Evolutionary conservation across 805 yeast species (phyloP), one percentile per base, ranked within the genome.

Genomic region (Metschnikowia dekortorum): DNA sequence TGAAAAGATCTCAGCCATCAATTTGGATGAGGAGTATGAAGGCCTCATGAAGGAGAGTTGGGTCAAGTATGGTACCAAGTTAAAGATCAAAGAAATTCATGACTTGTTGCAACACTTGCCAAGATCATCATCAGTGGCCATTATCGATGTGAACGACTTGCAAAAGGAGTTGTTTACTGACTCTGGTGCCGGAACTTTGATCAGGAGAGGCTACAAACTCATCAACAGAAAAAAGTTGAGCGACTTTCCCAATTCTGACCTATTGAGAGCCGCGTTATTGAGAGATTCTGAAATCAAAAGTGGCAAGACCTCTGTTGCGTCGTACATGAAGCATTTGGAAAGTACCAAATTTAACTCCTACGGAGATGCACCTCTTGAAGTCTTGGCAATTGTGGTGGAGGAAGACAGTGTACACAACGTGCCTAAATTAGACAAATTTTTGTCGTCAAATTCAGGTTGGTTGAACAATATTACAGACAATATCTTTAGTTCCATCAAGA

Each of bases 31-130:
- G 74, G 98, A 94, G 73, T 94, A 87, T 65, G 97, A 91, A 37
- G 87, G 80, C 47, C 76, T 94, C 61, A 75, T 94, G 83, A 86
- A 90, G 68, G 90, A 94, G 71, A 81, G 94, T 31, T 94, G 99
- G 99, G 98, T 94, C 60, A 92, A 94, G 70, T 94, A 92, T 69
- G 99, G 99, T 59, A 94, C 99, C 53, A 94, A 94, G 74, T 80
- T 94, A 68, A 94, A 94, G 76, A 92, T 94, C 68, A 91, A 87
- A 69, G 98, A 94, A 72, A 94, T 94, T 69, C 90, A 89, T 69
- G 99, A 94, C 63, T 79, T 94, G 65, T 81, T 94, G 65, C 92
- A 88, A 73, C 91, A 86, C 66, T 79, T 94, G 67, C 99, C 99
- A 53, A 84, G 98, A 69, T 89, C 97, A 3, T 90, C 97, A 0